phyloP scores from a whole-genome alignment of 352 stramenopile genomes.

The Plasmopara viticola region DNA sequence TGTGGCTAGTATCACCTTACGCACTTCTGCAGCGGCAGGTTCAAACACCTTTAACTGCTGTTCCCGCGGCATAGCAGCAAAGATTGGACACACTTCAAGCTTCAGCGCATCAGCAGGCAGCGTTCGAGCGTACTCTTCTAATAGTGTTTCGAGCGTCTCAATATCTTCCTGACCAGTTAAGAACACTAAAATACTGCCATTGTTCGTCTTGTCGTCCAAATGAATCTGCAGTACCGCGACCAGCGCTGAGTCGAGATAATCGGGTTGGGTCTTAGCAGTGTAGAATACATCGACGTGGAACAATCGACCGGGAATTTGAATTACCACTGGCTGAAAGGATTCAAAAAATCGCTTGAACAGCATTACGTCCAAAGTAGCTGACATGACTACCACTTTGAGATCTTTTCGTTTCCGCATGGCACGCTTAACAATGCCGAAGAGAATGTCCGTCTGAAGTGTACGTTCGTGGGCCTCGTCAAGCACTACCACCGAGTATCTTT shows the following conservation, averaged over 20 bases:
- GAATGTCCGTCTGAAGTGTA: slow-evolving; percentile 88
- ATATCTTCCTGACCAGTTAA: slow-evolving; percentile 96
- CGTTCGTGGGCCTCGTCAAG: slow-evolving; percentile 85
- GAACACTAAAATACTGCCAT: slow-evolving; percentile 92
- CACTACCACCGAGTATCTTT: slow-evolving; percentile 78
- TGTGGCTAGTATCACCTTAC: slow-evolving; percentile 93
- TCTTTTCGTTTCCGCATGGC: slow-evolving; percentile 73
- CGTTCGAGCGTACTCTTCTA: slow-evolving; percentile 77
- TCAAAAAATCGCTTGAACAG: slow-evolving; percentile 93
- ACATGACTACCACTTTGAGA: slow-evolving; percentile 97
- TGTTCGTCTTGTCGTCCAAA: slow-evolving; percentile 57
- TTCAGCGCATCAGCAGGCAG: slow-evolving; percentile 65
- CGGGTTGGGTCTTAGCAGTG: slow-evolving; percentile 75
- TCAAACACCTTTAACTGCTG: slow-evolving; percentile 94
- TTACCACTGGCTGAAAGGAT: slow-evolving; percentile 66
- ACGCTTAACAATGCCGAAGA: slow-evolving; percentile 84
- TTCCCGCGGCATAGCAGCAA: slow-evolving; percentile 91
- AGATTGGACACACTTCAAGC: slow-evolving; percentile 92
- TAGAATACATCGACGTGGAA: slow-evolving; percentile 90
- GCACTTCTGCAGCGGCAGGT: slow-evolving; percentile 54
- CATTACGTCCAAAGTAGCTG: slow-evolving; percentile 93
- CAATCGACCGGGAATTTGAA: slow-evolving; percentile 85
- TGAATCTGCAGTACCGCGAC: slow-evolving; percentile 89
- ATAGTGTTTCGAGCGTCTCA: slow-evolving; percentile 79
- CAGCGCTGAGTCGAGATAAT: slow-evolving; percentile 88